Percentiles rank a stretch among this genome's conserved stretches.
phyloP scores from a whole-genome alignment of 2,329 filamentous ascomycete genomes.

The Decorospora gaudefroyi region DNA sequence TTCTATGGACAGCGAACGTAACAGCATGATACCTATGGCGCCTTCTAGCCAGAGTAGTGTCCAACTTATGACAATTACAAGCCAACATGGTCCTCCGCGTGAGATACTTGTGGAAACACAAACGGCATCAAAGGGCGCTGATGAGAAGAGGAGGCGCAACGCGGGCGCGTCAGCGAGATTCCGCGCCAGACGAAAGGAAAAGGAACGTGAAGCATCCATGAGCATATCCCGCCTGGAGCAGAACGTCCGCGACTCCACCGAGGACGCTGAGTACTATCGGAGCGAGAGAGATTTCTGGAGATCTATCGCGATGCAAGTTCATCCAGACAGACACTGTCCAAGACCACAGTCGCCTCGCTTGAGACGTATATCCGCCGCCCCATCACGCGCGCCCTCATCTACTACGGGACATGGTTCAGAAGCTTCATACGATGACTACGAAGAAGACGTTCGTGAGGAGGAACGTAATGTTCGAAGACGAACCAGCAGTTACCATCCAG shows the following conservation, averaged over 20 bases:
- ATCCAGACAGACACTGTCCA: conserved; percentile 53
- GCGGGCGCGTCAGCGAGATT: conserved; percentile 85
- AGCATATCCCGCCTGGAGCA: conserved; percentile 71
- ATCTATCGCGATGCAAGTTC: conserved; percentile 61
- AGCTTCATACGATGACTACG: conserved; percentile 40
- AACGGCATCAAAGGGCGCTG: conserved; percentile 78
- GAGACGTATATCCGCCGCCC: conserved; percentile 38
- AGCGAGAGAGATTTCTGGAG: conserved; percentile 70
- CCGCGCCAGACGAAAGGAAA: conserved; percentile 78
- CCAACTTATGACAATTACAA: conserved; percentile 60
- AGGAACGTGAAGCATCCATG: conserved; percentile 72
- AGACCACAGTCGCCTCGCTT: conserved; percentile 52
- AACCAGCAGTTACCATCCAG: conserved; percentile 45
- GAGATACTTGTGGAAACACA: conserved; percentile 76
- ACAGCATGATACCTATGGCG: conserved; percentile 51
- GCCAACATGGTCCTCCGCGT: conserved; percentile 55
- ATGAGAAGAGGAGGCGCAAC: conserved; percentile 84
- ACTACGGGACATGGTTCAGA: conserved; percentile 38
- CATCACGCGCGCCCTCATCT: conserved; percentile 36
- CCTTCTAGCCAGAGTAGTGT: conserved; percentile 55
- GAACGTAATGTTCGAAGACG: conserved; percentile 47
- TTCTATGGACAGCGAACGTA: conserved; percentile 43
- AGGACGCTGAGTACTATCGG: conserved; percentile 74
- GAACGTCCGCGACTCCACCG: conserved; percentile 68
- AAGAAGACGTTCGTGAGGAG: conserved; percentile 36